Conservation (phyloP, 2,329 filamentous ascomycete species). For the Nigrospora osmanthi region DNA sequence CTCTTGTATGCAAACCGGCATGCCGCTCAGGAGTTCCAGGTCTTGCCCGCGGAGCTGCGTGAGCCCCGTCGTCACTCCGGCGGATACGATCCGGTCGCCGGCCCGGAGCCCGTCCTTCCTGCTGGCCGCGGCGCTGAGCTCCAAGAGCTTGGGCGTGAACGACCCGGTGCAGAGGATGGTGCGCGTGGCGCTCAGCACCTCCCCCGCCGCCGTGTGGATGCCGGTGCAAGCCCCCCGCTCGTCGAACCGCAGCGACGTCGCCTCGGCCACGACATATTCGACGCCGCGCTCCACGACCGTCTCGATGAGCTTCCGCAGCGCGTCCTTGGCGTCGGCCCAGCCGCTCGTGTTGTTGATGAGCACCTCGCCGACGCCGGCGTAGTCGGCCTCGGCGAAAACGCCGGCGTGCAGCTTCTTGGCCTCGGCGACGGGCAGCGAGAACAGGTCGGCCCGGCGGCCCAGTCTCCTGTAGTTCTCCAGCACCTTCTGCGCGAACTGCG, state of each 20-base stretch:
- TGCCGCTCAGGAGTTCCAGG: constrained; percentile 32
- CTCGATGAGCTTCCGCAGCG: constrained; percentile 45
- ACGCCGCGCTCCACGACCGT: constrained; percentile 46
- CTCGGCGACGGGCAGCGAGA: constrained; percentile 35
- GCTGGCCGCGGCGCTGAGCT: constrained; percentile 38
- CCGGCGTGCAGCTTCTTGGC: constrained; percentile 45
- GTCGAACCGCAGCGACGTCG: constrained; percentile 38
- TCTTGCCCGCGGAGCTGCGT: constrained; percentile 41
- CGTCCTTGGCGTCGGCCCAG: constrained; percentile 56
- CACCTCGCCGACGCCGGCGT: constrained; percentile 49
- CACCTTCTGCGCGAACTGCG: constrained; percentile 42
- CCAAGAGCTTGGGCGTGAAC: constrained; percentile 48
- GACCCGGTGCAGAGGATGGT: constrained; percentile 49
- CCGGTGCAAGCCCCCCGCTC: constrained; percentile 34
- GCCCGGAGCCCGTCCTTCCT: constrained; percentile 40
- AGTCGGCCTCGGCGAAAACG: constrained; percentile 53
- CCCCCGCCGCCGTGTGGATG: constrained; percentile 36
- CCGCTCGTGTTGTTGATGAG: constrained; percentile 54
- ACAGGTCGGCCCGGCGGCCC: constrained; percentile 28
- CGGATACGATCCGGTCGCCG: constrained; percentile 47
- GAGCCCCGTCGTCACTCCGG: constrained; percentile 52
- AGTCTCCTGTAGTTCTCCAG: constrained; percentile 43
- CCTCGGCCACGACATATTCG: constrained; percentile 47
- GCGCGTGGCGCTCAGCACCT: constrained; percentile 36
- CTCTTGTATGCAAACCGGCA: constrained; percentile 37